Percentiles rank a stretch among this genome's conserved stretches.
Evolutionary conservation across 1,284 basidiomycete species (phyloP).

Genomic region (Macrocybe sp.): DNA sequence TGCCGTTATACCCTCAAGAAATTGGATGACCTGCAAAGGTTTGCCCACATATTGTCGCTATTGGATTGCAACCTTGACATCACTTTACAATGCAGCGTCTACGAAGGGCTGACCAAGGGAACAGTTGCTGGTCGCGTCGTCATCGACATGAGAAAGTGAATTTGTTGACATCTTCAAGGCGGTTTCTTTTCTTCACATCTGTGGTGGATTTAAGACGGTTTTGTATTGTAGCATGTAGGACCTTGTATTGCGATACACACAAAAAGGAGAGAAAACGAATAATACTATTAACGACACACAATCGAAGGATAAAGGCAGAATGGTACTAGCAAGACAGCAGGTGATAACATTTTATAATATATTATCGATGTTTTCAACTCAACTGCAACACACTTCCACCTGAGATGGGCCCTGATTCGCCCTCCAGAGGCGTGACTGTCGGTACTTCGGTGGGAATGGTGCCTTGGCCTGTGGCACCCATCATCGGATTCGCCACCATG

Average conservation of each 20-base stretch:
- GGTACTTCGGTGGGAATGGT: conserved; percentile 48
- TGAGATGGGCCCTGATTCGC: conserved; percentile 36
- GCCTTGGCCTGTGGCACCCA: conserved; percentile 55
- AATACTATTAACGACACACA: too few relatives aligned
- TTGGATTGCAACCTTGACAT: neutral
- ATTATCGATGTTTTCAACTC: conserved; percentile 21
- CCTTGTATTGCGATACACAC: conserved; percentile 2
- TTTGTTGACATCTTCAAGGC: neutral
- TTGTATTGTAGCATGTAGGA: neutral
- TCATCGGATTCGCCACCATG: conserved; percentile 8
- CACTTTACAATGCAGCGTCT: conserved; percentile 4
- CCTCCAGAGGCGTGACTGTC: conserved; percentile 30
- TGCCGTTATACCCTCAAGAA: conserved; percentile 47
- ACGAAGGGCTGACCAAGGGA: conserved; percentile 12
- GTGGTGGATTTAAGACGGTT: neutral
- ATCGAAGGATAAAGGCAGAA: neutral
- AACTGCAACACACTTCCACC: conserved; percentile 45
- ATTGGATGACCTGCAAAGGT: conserved; percentile 52
- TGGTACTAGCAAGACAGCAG: neutral
- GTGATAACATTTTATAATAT: conserved; percentile 3
- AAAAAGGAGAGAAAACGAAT: conserved; percentile 4
- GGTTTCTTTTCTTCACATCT: neutral
- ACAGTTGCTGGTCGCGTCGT: conserved; percentile 15
- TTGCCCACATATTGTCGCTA: neutral
- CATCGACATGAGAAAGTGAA: conserved; percentile 7